Percentiles rank a stretch among this genome's conserved stretches.
Conservation (phyloP, 2,329 filamentous ascomycete species). For the Fusarium chuoi region DNA sequence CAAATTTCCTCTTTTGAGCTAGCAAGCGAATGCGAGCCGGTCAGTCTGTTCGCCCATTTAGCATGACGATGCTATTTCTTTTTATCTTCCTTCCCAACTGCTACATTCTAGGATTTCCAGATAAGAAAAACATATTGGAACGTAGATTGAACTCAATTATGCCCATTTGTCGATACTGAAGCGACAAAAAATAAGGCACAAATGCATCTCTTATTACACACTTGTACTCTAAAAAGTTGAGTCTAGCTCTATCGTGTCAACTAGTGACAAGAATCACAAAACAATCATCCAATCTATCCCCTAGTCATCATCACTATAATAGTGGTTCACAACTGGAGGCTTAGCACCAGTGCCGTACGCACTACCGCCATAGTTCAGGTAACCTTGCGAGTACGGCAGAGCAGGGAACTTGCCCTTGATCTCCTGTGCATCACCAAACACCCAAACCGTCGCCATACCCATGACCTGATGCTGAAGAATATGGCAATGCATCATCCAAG, state of each 20-base stretch:
- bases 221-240: background rate
- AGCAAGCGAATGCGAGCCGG: background rate
- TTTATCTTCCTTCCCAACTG: background rate
- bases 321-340: slow-evolving; percentile 21
- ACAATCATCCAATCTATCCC: rapidly evolving
- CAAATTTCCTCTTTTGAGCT: background rate
- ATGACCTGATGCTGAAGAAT: slow-evolving; percentile 68
- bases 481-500: slow-evolving; percentile 73
- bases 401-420: slow-evolving; percentile 35
- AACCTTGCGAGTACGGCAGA: slow-evolving; percentile 51
- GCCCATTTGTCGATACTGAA: rapidly evolving
- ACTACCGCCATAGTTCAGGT: slow-evolving; percentile 56
- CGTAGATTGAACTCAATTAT: rapidly evolving
- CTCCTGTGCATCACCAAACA: slow-evolving; percentile 41
- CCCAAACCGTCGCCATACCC: slow-evolving; percentile 51
- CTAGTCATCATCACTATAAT: background rate
- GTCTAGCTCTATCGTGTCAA: background rate
- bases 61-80: background rate
- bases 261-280: background rate
- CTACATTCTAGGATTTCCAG: rapidly evolving
- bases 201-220: background rate
- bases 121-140: rapidly evolving
- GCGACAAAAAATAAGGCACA: rapidly evolving
- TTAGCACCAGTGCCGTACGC: slow-evolving; percentile 54
- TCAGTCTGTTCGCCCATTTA: background rate